phyloP scores from a whole-genome alignment of 768 basidiomycete species.

The Termitomyces eurrhizus region DNA sequence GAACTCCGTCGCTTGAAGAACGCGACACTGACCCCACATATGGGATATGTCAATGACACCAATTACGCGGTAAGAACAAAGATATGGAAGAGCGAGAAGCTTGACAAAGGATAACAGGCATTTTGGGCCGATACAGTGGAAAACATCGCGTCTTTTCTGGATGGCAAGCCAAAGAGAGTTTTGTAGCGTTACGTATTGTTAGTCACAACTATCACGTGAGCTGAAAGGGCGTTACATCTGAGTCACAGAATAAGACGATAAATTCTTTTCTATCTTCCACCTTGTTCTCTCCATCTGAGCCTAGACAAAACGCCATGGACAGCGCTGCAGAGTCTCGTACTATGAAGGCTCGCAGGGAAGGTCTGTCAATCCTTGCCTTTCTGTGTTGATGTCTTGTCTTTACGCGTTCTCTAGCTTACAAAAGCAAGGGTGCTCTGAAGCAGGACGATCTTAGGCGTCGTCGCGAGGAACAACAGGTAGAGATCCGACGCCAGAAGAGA shows the following conservation, averaged over 20 bases:
- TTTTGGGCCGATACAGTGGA: constrained; percentile 54
- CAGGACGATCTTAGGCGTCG: constrained; percentile 93
- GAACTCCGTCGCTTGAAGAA: constrained; percentile 47
- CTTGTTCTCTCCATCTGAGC: constrained; percentile 20
- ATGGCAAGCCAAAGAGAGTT: constrained; percentile 31
- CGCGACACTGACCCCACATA: constrained; percentile 60
- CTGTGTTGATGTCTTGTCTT: constrained; percentile 27
- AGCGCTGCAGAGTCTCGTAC: constrained; percentile 55
- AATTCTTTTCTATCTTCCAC: constrained; percentile 28
- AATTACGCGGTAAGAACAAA: constrained; percentile 41
- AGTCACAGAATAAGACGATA: constrained; percentile 21
- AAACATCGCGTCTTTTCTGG: constrained; percentile 53
- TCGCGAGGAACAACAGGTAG: constrained; percentile 97
- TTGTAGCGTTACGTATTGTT: background rate
- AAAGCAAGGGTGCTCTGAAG: constrained; percentile 86
- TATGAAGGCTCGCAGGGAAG: constrained; percentile 70
- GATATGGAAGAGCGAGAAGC: background rate
- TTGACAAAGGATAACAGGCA: constrained; percentile 25
- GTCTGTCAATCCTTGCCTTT: constrained; percentile 35
- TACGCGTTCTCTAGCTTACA: constrained; percentile 67
- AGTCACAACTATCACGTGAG: constrained; percentile 25
- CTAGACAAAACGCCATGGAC: constrained; percentile 35
- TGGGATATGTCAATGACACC: constrained; percentile 49
- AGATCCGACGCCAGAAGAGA: constrained; percentile 96
- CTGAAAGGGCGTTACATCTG: constrained; percentile 24